These are phyloP conservation scores for Usnea hakonensis DNA, from an alignment of 495 filamentous ascomycete species.

Conservation along the genomic window DNA sequence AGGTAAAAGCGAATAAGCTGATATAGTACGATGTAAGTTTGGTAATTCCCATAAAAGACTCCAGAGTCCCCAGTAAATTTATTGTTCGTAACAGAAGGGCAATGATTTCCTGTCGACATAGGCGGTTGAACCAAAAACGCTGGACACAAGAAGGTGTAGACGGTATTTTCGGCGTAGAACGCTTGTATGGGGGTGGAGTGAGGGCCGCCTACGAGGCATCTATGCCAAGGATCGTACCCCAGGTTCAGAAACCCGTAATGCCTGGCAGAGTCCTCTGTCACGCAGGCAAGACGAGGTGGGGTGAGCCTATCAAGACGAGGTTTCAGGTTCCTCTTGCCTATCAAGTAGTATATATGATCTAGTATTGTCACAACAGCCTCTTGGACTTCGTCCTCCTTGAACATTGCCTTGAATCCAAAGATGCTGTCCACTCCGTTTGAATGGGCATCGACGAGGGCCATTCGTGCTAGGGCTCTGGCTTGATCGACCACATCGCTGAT, in stretches of 20 bases:
- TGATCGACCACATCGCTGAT: background rate
- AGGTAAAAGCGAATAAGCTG: constrained; percentile 6
- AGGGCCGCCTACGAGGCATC: background rate
- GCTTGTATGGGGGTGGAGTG: background rate
- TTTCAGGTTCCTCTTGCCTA: background rate
- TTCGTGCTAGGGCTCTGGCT: background rate
- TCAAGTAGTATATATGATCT: background rate
- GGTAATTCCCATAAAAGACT: constrained; percentile 1
- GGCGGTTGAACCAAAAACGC: background rate
- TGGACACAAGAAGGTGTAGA: constrained; percentile 3
- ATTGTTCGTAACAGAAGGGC: background rate
- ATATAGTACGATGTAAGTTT: constrained; percentile 2
- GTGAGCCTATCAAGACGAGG: background rate
- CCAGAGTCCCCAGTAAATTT: background rate
- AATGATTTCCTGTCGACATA: background rate
- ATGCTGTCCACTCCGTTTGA: background rate
- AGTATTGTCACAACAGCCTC: background rate
- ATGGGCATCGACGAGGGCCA: background rate
- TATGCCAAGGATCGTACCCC: constrained; percentile 8
- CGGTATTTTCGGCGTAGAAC: constrained; percentile 7
- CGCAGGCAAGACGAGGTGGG: background rate
- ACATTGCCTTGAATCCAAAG: constrained; percentile 2
- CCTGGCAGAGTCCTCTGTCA: background rate
- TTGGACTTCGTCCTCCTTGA: background rate
- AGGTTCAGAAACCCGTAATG: background rate